These are phyloP conservation scores for Musa troglodytarum DNA, from an alignment of 176 grass and related monocot species.

Conservation along the genomic window DNA sequence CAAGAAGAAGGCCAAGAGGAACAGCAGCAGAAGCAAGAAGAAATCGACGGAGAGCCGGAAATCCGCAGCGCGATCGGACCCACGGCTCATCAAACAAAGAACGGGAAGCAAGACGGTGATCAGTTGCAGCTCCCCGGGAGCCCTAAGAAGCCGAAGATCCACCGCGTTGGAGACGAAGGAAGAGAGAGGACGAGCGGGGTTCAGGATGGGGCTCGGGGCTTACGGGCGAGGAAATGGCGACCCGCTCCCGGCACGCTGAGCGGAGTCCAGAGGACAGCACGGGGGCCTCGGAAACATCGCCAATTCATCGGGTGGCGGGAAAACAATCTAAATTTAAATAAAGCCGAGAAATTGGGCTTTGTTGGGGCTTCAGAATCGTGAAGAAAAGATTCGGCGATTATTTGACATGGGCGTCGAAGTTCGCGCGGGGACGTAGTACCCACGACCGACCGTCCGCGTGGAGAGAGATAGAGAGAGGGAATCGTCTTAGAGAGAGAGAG, in stretches of 20 bases:
- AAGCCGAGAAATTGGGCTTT: not conserved
- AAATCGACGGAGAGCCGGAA: constrained; percentile 8
- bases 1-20: constrained; percentile 1
- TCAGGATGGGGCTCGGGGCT: not conserved
- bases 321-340: not conserved
- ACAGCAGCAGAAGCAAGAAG: constrained; percentile 14
- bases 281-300: not conserved
- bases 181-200: not conserved
- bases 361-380: not conserved
- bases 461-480: too few species aligned
- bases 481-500: too few species aligned
- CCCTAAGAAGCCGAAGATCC: not conserved
- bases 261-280: not conserved
- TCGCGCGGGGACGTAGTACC: too few species aligned
- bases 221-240: constrained; percentile 3
- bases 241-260: constrained; percentile 2
- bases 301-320: not conserved
- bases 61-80: constrained; percentile 16
- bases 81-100: constrained; percentile 9
- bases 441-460: too few species aligned
- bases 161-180: not conserved
- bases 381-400: not conserved
- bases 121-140: not conserved
- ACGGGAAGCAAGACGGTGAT: not conserved
- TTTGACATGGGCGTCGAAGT: too few species aligned